Evolutionary conservation across 345 rosid species (phyloP), one percentile per base, ranked within the genome.

Genomic region (Eucalyptus cloeziana): DNA sequence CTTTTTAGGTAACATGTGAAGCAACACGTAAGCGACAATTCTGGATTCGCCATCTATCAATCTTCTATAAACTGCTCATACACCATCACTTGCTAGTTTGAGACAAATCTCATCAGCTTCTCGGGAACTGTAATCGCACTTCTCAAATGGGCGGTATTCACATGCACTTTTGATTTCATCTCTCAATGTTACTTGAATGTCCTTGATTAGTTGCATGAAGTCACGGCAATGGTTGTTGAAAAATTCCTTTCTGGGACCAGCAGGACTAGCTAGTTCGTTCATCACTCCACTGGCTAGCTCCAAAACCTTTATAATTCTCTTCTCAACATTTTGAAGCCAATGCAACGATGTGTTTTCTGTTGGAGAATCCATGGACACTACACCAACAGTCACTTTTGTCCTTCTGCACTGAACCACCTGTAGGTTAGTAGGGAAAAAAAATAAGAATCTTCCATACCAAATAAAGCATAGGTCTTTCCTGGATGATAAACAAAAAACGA

Each of bases 101-200:
- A 93, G 93, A 89, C 99, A 95, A 86, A 96, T 95, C 93, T 96
- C 99, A 80, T 95, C 95, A 1, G 96, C 92, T 89, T 94, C 94
- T 89, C 97, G 91, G 4, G 96, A 91, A 86, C 90, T 94, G 58
- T 95, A 96, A 90, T 97, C 97, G 44, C 97, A 95, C 93, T 97
- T 96, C 95, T 97, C 99, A 58, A 96, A 95, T 12, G 96, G 98
- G 22, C 98, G 96, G 92, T 96, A 97, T 92, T 97, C 98, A 31
- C 99, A 97, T 1, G 98, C 98, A 90, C 99, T 96, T 89, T 97
- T 96, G 90, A 97, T 97, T 91, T 96, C 99, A 87, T 97, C 96
- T 92, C 99, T 93, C 88, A 96, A 80, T 51, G 97, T 95, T 89
- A 93, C 94, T 89, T 96, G 98, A 79, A 97, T 96, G 89, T 96